Conservation (phyloP, 73 alveolate species). For the Blepharisma stoltei region DNA sequence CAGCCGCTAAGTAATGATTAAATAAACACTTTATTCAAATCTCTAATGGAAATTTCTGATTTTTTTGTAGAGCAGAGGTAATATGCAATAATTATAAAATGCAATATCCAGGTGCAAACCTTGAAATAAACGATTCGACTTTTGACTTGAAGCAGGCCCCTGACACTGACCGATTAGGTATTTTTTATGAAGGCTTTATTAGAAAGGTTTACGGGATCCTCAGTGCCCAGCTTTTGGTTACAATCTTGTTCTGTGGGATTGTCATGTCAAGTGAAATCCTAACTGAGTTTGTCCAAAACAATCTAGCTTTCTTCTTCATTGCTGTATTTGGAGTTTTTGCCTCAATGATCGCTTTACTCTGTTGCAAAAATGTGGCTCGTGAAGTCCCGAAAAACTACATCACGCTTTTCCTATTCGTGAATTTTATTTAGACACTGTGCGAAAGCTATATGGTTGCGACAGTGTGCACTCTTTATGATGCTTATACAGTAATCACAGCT, state of each 20-base stretch:
- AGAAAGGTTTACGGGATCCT: conserved; percentile 63
- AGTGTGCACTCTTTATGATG: conserved; percentile 50
- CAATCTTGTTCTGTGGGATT: conserved; percentile 33
- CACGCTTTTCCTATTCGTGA: conserved; percentile 50
- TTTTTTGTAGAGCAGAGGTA: too few relatives aligned
- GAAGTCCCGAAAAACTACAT: conserved; percentile 77
- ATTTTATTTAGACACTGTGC: conserved; percentile 44
- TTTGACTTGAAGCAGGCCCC: too few relatives aligned
- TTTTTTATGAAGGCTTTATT: conserved; percentile 31
- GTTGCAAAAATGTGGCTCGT: conserved; percentile 60
- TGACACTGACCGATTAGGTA: too few relatives aligned
- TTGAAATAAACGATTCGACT: too few relatives aligned
- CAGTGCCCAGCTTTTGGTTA: conserved; percentile 42
- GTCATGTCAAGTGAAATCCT: conserved; percentile 4
- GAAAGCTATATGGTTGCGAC: conserved; percentile 61
- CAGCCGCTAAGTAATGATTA: too few relatives aligned
- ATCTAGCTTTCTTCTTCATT: conserved; percentile 14
- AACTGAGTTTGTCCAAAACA: not conserved
- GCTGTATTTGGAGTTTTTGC: conserved; percentile 32
- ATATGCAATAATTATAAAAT: too few relatives aligned
- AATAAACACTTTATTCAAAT: too few relatives aligned
- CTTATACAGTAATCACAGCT: conserved; percentile 42
- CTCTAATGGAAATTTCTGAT: too few relatives aligned
- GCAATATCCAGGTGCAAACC: too few relatives aligned
- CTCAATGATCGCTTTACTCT: conserved; percentile 49